Evolutionary conservation across 1,284 basidiomycete genomes (phyloP).

Genomic region (Papiliotrema nemorosa): DNA sequence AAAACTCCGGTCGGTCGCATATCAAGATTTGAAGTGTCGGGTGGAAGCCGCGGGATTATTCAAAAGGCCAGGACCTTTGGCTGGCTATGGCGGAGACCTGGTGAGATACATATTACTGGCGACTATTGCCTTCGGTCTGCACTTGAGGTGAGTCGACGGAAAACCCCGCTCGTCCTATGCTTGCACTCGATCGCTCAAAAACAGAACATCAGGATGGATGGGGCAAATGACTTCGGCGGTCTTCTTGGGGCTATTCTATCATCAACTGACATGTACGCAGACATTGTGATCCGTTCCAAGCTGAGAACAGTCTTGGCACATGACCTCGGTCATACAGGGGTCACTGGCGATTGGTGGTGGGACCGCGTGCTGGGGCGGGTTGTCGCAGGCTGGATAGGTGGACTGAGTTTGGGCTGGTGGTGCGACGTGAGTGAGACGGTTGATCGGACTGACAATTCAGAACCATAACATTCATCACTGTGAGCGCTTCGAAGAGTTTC

Average conservation of each 20-base stretch:
- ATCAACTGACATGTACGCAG: slow-evolving; percentile 70
- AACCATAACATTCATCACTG: slow-evolving; percentile 96
- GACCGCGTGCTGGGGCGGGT: slow-evolving; percentile 79
- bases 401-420: slow-evolving; percentile 96
- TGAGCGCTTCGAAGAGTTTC: no score
- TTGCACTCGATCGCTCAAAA: slow-evolving; percentile 4
- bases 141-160: slow-evolving; percentile 31
- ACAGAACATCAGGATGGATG: slow-evolving; percentile 29
- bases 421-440: slow-evolving; percentile 65
- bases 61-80: slow-evolving; percentile 65
- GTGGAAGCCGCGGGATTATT: slow-evolving; percentile 81
- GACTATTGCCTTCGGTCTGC: slow-evolving; percentile 24
- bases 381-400: slow-evolving; percentile 74
- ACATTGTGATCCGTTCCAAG: not conserved
- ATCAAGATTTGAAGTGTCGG: slow-evolving; percentile 71
- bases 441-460: slow-evolving; percentile 49
- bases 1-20: slow-evolving; percentile 69
- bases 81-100: slow-evolving; percentile 88
- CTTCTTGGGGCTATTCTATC: slow-evolving; percentile 85
- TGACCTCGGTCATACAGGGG: slow-evolving; percentile 90
- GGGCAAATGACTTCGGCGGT: slow-evolving; percentile 65
- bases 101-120: slow-evolving; percentile 69
- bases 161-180: no score
- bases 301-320: slow-evolving; percentile 66
- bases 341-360: slow-evolving; percentile 79